Base-by-base conservation (phyloP, 331 rosid species). In the Dryas integrifolia region DNA sequence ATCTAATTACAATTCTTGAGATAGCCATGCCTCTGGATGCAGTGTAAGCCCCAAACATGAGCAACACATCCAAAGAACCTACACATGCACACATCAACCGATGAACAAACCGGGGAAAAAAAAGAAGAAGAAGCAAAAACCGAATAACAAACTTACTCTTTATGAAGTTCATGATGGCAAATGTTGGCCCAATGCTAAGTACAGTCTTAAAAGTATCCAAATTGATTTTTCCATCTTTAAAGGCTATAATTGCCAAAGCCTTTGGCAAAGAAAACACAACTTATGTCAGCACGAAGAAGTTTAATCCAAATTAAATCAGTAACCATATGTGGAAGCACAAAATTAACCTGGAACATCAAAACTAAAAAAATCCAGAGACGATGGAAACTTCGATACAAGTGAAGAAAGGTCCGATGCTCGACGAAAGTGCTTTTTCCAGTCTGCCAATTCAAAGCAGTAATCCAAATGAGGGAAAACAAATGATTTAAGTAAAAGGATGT, bases 21-120 rank as follows among this genome's bases (percentile, higher is more conserved):
- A 94, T 82, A 73, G 98, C 98, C 98, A 94, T 89, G 77, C 92
- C 98, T 86, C 98, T 86, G 76, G 98, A 97, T 56, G 92, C 83
- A 38, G 81, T 78, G 88, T 94, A 91, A 14, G 98, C 97, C 78
- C 98, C 98, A 85, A 85, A 94, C 80, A 90, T 94, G 80, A 94
- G 97, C 79, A 91, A 71, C 72, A 94, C 95, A 75, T 94, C 98
- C 67, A 94, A 82, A 81, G 72, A 82, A 76, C 86, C 98, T 94
- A 82, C 70, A 46, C 53, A 13, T 50, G 64, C 73, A 80, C 76
- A 81, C 35, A 65, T 2, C 10, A 75, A 3, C 61, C 58, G 58
- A 44, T 38, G 38, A 76, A 69, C 40, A 45, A 53, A 55, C 43
- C 55, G 38, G 72, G 46, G 50, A 4, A 35, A 41, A 72, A 30